A percentile compares a stretch with the other conserved stretches of the same genome.
Evolutionary conservation across 768 basidiomycete species (phyloP).

Genomic region (Boletus speciosus): DNA sequence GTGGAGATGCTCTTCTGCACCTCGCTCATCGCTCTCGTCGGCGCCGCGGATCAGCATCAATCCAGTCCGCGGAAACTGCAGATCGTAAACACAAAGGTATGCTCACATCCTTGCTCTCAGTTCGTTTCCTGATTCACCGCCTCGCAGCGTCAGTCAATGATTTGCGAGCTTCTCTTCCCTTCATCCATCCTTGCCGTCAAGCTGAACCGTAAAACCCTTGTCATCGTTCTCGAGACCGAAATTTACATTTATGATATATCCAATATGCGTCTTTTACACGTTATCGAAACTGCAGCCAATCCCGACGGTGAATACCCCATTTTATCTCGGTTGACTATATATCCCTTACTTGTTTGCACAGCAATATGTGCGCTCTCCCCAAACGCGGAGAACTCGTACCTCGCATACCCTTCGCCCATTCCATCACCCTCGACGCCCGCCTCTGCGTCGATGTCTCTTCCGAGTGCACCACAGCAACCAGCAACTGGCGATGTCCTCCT

Average conservation of each 20-base stretch:
- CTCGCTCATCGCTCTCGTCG: constrained; percentile 93
- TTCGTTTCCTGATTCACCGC: neutral
- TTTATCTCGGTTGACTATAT: neutral
- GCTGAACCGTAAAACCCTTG: constrained; percentile 93
- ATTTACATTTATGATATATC: constrained; percentile 99
- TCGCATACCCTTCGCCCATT: constrained; percentile 94
- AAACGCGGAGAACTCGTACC: constrained; percentile 87
- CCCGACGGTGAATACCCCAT: constrained; percentile 67
- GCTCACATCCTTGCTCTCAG: constrained; percentile 14
- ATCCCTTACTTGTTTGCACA: constrained; percentile 30
- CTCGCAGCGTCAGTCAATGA: constrained; percentile 88
- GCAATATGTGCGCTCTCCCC: constrained; percentile 95
- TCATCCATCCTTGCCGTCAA: constrained; percentile 97
- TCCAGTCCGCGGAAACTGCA: constrained; percentile 91
- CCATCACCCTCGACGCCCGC: constrained; percentile 72
- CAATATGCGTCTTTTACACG: constrained; percentile 96
- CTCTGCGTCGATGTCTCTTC: constrained; percentile 35
- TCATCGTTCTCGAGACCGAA: constrained; percentile 94
- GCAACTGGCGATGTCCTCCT: constrained; percentile 83
- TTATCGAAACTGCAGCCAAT: constrained; percentile 95
- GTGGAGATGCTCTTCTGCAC: constrained; percentile 99
- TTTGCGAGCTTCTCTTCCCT: constrained; percentile 97
- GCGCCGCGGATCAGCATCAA: constrained; percentile 88
- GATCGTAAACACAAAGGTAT: constrained; percentile 97
- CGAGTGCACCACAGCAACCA: constrained; percentile 41